Percentiles rank a stretch among this genome's conserved stretches.
phyloP scores from a whole-genome alignment of 371 early-diverging fungal species.

The Cokeromyces recurvatus region DNA sequence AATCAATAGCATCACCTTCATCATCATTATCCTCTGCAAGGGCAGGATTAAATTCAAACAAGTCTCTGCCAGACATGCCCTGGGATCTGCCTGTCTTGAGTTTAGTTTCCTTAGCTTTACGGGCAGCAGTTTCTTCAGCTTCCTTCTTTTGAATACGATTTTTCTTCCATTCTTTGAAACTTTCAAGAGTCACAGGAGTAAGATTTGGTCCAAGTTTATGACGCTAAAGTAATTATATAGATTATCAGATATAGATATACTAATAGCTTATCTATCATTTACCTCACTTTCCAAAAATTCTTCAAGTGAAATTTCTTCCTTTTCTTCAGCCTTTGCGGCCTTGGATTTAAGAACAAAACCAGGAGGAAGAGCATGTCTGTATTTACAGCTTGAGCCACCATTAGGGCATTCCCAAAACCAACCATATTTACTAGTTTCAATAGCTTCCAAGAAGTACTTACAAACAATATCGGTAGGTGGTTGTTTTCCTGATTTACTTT shows the following conservation, averaged over 20 bases:
- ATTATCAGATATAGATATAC: neutral
- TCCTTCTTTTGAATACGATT: slow-evolving; percentile 74
- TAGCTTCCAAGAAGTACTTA: slow-evolving; percentile 98
- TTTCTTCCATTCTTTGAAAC: slow-evolving; percentile 95
- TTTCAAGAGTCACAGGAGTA: slow-evolving; percentile 96
- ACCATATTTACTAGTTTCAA: slow-evolving; percentile 94
- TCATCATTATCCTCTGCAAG: slow-evolving; percentile 74
- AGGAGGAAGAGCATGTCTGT: slow-evolving; percentile 95
- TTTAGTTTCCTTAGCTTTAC: slow-evolving; percentile 86
- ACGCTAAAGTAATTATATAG: slow-evolving; percentile 52
- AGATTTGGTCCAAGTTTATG: slow-evolving; percentile 90
- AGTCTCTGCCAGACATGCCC: slow-evolving; percentile 95
- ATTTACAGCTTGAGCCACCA: slow-evolving; percentile 86
- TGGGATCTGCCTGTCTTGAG: slow-evolving; percentile 87
- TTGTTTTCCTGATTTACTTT: slow-evolving; percentile 81
- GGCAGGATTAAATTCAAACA: slow-evolving; percentile 97
- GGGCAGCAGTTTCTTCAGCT: slow-evolving; percentile 60
- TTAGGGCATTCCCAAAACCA: slow-evolving; percentile 99
- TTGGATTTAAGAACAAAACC: slow-evolving; percentile 95
- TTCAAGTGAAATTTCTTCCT: slow-evolving; percentile 86
- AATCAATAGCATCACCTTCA: slow-evolving; percentile 67
- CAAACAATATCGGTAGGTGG: slow-evolving; percentile 98
- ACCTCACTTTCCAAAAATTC: slow-evolving; percentile 96
- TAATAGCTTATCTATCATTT: neutral
- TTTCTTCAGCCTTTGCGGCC: slow-evolving; percentile 71